phyloP scores from a whole-genome alignment of 1,139 yeast species.

The Lodderomyces pseudojiufengensis region DNA sequence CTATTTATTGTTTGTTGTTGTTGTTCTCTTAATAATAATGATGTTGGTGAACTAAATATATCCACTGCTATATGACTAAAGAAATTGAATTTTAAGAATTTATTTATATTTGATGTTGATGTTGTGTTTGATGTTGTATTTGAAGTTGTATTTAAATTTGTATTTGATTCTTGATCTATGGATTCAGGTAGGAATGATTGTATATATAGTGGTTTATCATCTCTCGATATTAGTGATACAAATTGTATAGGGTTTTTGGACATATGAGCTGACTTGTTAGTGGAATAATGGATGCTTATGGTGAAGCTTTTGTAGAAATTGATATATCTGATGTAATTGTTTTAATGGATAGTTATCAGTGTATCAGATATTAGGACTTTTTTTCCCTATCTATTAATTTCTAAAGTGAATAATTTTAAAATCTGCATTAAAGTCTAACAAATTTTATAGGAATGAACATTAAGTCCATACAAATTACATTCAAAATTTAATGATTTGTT shows the following conservation, averaged over 20 bases:
- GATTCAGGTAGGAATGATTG: constrained; percentile 36
- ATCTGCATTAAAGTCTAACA: no score
- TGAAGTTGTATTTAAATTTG: constrained; percentile 12
- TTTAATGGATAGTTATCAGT: no score
- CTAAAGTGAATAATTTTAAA: no score
- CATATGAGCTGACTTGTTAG: no score
- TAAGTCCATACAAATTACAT: no score
- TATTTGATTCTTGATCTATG: constrained; percentile 5
- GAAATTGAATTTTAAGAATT: constrained; percentile 56
- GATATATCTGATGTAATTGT: no score
- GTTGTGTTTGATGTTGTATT: not conserved
- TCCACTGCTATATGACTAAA: constrained; percentile 67
- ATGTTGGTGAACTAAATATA: constrained; percentile 53
- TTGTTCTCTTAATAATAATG: constrained; percentile 37
- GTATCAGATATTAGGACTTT: no score
- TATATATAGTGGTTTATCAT: constrained; percentile 57
- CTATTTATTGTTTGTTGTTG: constrained; percentile 23
- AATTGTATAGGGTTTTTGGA: constrained; percentile 28
- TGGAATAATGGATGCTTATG: no score
- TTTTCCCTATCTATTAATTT: no score
- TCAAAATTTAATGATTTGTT: no score
- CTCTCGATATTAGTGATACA: constrained; percentile 52
- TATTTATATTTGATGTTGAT: constrained; percentile 28
- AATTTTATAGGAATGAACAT: no score
- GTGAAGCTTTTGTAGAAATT: no score